Conservation (phyloP, 2,329 filamentous ascomycete species). For the Canariomyces notabilis region DNA sequence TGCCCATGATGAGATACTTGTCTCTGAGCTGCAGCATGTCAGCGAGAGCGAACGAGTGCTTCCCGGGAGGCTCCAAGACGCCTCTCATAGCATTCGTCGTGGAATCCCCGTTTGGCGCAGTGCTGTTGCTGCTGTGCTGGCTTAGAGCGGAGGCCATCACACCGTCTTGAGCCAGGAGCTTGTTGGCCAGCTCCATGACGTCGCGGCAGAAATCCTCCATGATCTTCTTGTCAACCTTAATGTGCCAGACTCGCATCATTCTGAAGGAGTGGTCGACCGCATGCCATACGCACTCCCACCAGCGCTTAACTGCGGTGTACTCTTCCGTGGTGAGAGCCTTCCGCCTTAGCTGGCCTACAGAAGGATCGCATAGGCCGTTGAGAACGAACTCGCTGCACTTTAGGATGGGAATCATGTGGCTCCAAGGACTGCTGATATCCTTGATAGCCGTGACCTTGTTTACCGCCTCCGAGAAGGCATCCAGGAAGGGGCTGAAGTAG, state of each 20-base stretch:
- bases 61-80: constrained; percentile 60
- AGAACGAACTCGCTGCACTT: constrained; percentile 55
- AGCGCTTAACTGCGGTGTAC: constrained; percentile 60
- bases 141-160: constrained; percentile 69
- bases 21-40: constrained; percentile 91
- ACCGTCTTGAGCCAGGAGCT: constrained; percentile 77
- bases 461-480: constrained; percentile 40
- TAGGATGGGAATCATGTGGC: constrained; percentile 52
- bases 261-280: constrained; percentile 75
- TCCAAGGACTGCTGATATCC: constrained; percentile 45
- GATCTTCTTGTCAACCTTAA: constrained; percentile 63
- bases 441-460: constrained; percentile 37
- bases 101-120: constrained; percentile 9
- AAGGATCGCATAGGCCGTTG: constrained; percentile 50
- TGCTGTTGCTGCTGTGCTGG: constrained; percentile 20
- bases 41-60: constrained; percentile 61
- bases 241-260: constrained; percentile 79
- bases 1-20: constrained; percentile 73
- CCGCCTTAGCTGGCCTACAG: constrained; percentile 51
- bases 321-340: constrained; percentile 56
- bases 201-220: constrained; percentile 95
- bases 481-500: constrained; percentile 41
- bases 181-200: constrained; percentile 88
- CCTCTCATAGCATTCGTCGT: constrained; percentile 32
- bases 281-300: constrained; percentile 84